Evolutionary conservation across 805 yeast genomes (phyloP).

Genomic region (Komagataella populi): DNA sequence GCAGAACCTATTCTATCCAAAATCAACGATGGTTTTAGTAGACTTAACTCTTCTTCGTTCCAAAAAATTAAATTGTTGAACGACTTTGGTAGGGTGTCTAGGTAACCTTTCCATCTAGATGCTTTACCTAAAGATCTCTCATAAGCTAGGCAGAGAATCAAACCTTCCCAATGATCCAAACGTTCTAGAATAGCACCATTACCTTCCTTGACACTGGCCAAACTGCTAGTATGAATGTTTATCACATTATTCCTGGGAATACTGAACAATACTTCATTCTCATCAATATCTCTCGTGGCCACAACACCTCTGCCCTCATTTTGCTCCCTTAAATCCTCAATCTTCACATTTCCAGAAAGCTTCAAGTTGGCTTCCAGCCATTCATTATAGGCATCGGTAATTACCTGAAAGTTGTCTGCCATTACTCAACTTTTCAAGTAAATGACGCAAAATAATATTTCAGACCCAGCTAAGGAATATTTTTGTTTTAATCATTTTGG

Average conservation of each 20-base stretch:
- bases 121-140: constrained; percentile 33
- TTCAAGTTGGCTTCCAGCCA: constrained; percentile 31
- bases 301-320: constrained; percentile 71
- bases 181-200: constrained; percentile 21
- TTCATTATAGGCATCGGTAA: constrained; percentile 24
- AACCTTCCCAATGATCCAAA: constrained; percentile 63
- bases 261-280: constrained; percentile 53
- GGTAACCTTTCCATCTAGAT: constrained; percentile 60
- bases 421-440: background rate
- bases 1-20: constrained; percentile 57
- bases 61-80: constrained; percentile 74
- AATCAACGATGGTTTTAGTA: constrained; percentile 58
- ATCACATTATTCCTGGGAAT: constrained; percentile 50
- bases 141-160: constrained; percentile 54
- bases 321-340: constrained; percentile 43
- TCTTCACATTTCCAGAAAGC: constrained; percentile 40
- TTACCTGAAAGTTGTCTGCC: background rate
- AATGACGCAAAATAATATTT: background rate
- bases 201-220: constrained; percentile 20
- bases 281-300: constrained; percentile 45
- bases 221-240: constrained; percentile 42
- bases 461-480: background rate
- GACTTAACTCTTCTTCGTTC: constrained; percentile 43
- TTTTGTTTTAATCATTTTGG: background rate
- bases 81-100: constrained; percentile 51